Conservation (phyloP, 768 basidiomycete species). For the Coprinellus micaceus region DNA sequence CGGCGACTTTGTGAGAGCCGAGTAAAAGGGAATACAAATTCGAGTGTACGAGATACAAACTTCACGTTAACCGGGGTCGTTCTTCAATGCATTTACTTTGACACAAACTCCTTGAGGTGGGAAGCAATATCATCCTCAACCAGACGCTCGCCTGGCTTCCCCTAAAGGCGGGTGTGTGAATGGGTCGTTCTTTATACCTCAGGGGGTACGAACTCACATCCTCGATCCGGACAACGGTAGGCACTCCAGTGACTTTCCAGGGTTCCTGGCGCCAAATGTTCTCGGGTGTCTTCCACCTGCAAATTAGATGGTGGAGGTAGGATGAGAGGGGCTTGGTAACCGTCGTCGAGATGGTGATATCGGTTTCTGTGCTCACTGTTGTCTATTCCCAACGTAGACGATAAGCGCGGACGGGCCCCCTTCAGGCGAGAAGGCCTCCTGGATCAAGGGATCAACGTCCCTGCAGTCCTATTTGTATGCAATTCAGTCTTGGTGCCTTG, state of each 20-base stretch:
- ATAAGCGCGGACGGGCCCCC: conserved; percentile 53
- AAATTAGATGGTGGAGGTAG: neutral
- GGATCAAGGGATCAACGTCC: conserved; percentile 53
- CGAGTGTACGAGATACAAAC: neutral
- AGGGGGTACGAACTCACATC: conserved; percentile 41
- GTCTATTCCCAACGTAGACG: conserved; percentile 64
- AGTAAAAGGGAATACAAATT: neutral
- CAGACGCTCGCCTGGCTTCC: conserved; percentile 38
- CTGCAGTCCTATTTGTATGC: conserved; percentile 52
- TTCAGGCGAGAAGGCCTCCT: conserved; percentile 42
- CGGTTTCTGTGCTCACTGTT: conserved; percentile 47
- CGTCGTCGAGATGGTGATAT: neutral
- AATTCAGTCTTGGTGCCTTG: neutral
- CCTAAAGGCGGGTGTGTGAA: conserved; percentile 26
- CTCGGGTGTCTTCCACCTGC: conserved; percentile 62
- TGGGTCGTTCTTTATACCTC: conserved; percentile 1
- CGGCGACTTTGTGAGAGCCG: conserved; percentile 60
- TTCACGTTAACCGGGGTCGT: neutral
- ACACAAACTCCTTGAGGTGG: conserved; percentile 28
- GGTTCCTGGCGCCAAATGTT: conserved; percentile 61
- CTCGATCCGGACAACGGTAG: conserved; percentile 60
- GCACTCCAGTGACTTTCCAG: conserved; percentile 57
- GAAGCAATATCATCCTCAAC: conserved; percentile 37
- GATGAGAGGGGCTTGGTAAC: neutral
- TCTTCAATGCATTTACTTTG: conserved; percentile 8